Conservation (phyloP, 768 basidiomycete genomes). For the Pholiota microspora region DNA sequence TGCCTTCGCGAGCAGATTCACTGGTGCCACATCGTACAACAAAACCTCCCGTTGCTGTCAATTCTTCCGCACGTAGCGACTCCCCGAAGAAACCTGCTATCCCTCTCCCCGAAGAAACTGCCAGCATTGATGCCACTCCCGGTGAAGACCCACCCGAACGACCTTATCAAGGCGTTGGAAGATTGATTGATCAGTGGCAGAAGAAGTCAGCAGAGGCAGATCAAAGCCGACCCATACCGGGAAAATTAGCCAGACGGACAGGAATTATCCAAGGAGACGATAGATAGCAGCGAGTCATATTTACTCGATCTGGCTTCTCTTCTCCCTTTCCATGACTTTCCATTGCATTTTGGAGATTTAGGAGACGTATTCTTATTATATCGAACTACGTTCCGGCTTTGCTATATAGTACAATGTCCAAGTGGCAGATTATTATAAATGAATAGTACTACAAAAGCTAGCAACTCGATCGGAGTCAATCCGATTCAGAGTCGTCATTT, state of each 20-base stretch:
- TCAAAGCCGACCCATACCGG: constrained; percentile 27
- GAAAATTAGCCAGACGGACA: constrained; percentile 40
- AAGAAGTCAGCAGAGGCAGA: constrained; percentile 68
- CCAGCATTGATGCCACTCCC: constrained; percentile 6
- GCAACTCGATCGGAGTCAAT: constrained; percentile 7
- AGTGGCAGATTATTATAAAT: not conserved
- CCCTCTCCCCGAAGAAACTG: constrained; percentile 15
- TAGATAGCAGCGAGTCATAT: constrained; percentile 7
- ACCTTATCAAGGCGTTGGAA: constrained; percentile 81
- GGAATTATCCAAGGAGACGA: constrained; percentile 27
- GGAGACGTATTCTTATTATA: not conserved
- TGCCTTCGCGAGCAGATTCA: constrained; percentile 15
- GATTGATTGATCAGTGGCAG: constrained; percentile 87
- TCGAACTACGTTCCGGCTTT: constrained; percentile 6
- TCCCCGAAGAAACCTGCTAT: constrained; percentile 22
- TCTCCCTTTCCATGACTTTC: not conserved
- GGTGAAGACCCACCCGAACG: constrained; percentile 60
- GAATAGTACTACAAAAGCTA: not conserved
- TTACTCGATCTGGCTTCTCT: not conserved
- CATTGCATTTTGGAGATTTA: not conserved
- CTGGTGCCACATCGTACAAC: constrained; percentile 12
- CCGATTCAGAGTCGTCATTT: constrained; percentile 23
- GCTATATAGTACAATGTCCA: constrained; percentile 7
- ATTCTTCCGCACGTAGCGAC: constrained; percentile 13
- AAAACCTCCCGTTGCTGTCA: constrained; percentile 12